phyloP scores from a whole-genome alignment of 2,329 filamentous ascomycete genomes.

The Elsinoe batatas region DNA sequence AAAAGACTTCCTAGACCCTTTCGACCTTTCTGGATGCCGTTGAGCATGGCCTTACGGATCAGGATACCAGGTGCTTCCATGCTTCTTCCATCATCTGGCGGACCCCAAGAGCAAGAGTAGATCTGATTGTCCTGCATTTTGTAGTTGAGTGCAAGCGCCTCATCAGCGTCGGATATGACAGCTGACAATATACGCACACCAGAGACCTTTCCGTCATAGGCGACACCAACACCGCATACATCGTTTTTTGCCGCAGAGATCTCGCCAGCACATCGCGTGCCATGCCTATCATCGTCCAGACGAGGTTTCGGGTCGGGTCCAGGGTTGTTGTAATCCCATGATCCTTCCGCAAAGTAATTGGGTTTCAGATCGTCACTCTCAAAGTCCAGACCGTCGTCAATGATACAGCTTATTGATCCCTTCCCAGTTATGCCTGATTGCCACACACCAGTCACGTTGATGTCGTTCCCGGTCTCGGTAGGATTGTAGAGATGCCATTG shows the following conservation, averaged over 20 bases:
- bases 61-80: slow-evolving; percentile 91
- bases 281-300: slow-evolving; percentile 79
- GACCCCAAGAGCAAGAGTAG: slow-evolving; percentile 98
- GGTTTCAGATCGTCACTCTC: slow-evolving; percentile 82
- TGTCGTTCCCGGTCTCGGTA: slow-evolving; percentile 70
- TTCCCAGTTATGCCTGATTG: slow-evolving; percentile 79
- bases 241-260: slow-evolving; percentile 86
- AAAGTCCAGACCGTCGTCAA: slow-evolving; percentile 95
- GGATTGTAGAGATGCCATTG: slow-evolving; percentile 96
- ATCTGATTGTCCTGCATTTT: slow-evolving; percentile 86
- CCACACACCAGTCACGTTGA: slow-evolving; percentile 96
- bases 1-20: slow-evolving; percentile 79
- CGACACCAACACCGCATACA: slow-evolving; percentile 90
- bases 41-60: slow-evolving; percentile 83
- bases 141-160: slow-evolving; percentile 87
- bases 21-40: slow-evolving; percentile 81
- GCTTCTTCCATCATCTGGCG: slow-evolving; percentile 80
- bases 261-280: slow-evolving; percentile 90
- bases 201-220: slow-evolving; percentile 81
- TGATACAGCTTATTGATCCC: slow-evolving; percentile 81
- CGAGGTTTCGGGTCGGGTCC: slow-evolving; percentile 67
- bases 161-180: slow-evolving; percentile 81
- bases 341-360: slow-evolving; percentile 89
- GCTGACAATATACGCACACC: slow-evolving; percentile 90
- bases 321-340: slow-evolving; percentile 92